Evolutionary conservation across 106 monocot genomes (phyloP), one percentile per base, ranked within the genome.

Genomic region (Dendrobium nobile): DNA sequence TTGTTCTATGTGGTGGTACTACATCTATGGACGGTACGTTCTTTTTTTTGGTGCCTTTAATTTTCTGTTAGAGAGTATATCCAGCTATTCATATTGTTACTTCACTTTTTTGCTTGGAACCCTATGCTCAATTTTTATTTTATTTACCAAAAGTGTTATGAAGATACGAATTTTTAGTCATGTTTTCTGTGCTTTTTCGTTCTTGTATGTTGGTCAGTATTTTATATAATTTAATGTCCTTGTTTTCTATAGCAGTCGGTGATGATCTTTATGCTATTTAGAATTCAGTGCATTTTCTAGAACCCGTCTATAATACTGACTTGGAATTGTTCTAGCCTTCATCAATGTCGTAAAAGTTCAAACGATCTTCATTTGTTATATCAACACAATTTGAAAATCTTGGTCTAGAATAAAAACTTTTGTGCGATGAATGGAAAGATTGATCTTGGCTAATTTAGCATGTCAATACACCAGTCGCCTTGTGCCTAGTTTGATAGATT

Each of bases 1-100:
- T 90, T 41, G 91, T 99, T 59, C 85, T 99, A 9, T 99, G 95
- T 77, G 99, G 99, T 79, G 99, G 95, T 77, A 95, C 99, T n/a
- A 17, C 88, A 67, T 91, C 84, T 67, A 93, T 99, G 89, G 82
- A 75, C 61, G 99, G 99, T 98, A 45, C 54, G 77, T 67, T 24
- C 41, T 28, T 45, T 80, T 77, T 43, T 24, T 44, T 20, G 47
- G 54, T 44, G 37, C 13, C 4, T 37, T 37, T 31, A 31, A 33
- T 33, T 33, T 70, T 1, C 7, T 70, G 4, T 22, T 10, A 61
- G 18, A 13, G 20, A 18, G 2, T 9, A 61, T 61, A 61, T 13
- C 16, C 27, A 3, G 13, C 33, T 70, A 70, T 70, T 70, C 33
- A 15, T 37, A 4, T 70, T 2, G 9, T 24, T 28, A 6, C 28